These are phyloP conservation scores for Tetraselmis striata DNA, from an alignment of 139 green algal genomes.

Conservation along the genomic window DNA sequence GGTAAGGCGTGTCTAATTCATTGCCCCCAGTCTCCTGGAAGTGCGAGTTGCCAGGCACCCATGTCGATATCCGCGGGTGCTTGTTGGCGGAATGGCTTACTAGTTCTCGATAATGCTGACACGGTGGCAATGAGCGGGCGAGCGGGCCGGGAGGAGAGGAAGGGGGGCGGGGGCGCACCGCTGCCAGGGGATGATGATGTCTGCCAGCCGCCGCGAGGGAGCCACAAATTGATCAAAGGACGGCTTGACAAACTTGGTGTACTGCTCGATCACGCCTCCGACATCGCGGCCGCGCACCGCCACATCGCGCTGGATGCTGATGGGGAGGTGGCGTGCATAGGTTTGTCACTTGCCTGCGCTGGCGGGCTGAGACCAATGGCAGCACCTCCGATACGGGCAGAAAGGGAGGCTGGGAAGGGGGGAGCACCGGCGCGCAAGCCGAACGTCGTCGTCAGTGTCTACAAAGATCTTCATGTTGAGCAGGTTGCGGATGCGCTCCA, in stretches of 20 bases:
- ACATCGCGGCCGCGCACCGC: slow-evolving; percentile 74
- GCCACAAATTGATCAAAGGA: slow-evolving; percentile 86
- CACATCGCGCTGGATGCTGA: slow-evolving; percentile 88
- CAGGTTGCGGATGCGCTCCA: slow-evolving; percentile 61
- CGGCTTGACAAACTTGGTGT: slow-evolving; percentile 91
- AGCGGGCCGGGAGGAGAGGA: no score
- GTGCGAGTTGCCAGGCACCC: no score
- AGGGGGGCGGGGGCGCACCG: no score
- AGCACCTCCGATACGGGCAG: no score
- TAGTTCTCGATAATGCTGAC: no score
- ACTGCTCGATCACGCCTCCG: slow-evolving; percentile 87
- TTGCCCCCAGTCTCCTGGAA: no score
- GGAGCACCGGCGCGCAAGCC: slow-evolving; percentile 65
- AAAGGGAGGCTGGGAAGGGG: background rate
- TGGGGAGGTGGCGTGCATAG: background rate
- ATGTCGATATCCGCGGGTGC: no score
- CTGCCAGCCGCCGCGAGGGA: slow-evolving; percentile 71
- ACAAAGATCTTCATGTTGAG: slow-evolving; percentile 92
- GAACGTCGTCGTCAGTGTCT: slow-evolving; percentile 88
- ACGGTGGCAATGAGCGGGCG: no score
- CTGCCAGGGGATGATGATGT: slow-evolving; percentile 93
- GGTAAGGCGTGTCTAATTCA: no score
- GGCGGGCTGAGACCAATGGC: no score
- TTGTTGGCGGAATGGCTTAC: no score
- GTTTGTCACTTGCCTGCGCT: no score